Evolutionary conservation across 805 yeast genomes (phyloP).

Genomic region (Clavispora carvajalis): DNA sequence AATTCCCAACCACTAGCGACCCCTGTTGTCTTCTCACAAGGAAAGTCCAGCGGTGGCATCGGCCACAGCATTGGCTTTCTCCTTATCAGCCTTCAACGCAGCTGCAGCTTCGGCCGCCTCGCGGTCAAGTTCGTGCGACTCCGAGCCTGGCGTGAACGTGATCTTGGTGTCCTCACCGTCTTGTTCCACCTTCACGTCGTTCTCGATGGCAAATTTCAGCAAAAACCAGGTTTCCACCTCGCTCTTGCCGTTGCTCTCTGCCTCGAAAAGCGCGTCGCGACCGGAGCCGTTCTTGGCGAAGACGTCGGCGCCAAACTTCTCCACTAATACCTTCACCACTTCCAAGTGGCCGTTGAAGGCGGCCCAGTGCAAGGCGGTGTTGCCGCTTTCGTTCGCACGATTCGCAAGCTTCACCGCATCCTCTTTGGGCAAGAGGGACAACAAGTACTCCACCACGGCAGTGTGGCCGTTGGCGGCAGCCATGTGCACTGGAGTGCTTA

Average conservation of each 20-base stretch:
- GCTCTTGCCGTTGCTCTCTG: slow-evolving; percentile 71
- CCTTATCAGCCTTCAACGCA: slow-evolving; percentile 9
- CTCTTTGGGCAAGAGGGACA: slow-evolving; percentile 42
- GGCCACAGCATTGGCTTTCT: slow-evolving; percentile 40
- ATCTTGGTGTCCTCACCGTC: slow-evolving; percentile 38
- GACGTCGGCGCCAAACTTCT: slow-evolving; percentile 74
- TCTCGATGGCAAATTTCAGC: slow-evolving; percentile 64
- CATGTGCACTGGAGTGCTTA: slow-evolving; percentile 83
- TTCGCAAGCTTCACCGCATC: slow-evolving; percentile 36
- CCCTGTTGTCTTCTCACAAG: neutral
- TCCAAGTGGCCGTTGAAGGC: slow-evolving; percentile 79
- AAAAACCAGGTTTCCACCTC: slow-evolving; percentile 76
- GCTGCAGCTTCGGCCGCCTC: slow-evolving; percentile 22
- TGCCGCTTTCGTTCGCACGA: slow-evolving; percentile 68
- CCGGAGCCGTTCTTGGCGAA: slow-evolving; percentile 66
- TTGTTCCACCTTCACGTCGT: slow-evolving; percentile 42
- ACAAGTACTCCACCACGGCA: slow-evolving; percentile 57
- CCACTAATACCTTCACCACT: slow-evolving; percentile 65
- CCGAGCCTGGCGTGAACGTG: slow-evolving; percentile 39
- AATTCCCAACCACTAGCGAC: neutral
- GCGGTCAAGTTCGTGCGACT: slow-evolving; percentile 38
- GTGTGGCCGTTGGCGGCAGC: slow-evolving; percentile 93
- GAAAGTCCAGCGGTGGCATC: neutral
- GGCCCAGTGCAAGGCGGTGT: slow-evolving; percentile 97
- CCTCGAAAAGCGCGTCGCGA: slow-evolving; percentile 85